Evolutionary conservation across 106 monocot species (phyloP).

Genomic region (Acanthochlamys bracteata): DNA sequence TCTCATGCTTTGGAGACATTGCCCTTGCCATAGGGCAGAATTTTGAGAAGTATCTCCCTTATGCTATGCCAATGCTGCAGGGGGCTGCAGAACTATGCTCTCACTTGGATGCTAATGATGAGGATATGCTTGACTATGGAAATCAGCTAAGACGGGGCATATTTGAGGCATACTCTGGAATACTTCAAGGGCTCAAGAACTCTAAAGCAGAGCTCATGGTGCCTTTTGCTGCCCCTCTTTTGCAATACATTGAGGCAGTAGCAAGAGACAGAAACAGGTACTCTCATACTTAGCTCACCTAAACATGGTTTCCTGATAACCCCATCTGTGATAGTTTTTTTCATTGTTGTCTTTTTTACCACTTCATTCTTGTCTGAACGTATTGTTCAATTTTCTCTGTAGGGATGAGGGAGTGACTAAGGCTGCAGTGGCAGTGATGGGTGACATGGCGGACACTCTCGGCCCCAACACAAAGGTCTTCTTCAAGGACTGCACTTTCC

Average conservation of each 20-base stretch:
- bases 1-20: constrained; percentile 86
- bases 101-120: constrained; percentile 35
- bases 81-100: constrained; percentile 52
- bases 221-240: constrained; percentile 50
- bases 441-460: constrained; percentile 65
- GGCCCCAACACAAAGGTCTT: constrained; percentile 43
- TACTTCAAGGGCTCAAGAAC: constrained; percentile 84
- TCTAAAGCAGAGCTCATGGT: constrained; percentile 65
- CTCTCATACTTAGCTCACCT: neutral
- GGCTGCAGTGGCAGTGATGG: constrained; percentile 57
- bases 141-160: constrained; percentile 82
- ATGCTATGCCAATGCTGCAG: constrained; percentile 73
- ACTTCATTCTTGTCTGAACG: neutral
- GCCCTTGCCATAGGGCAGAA: constrained; percentile 71
- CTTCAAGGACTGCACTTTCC: constrained; percentile 42
- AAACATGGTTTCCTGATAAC: neutral
- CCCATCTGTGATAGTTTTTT: neutral
- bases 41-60: constrained; percentile 73
- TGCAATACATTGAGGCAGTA: constrained; percentile 65
- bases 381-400: neutral
- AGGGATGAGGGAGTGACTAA: constrained; percentile 67
- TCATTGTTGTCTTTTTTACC: neutral
- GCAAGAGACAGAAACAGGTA: constrained; percentile 53
- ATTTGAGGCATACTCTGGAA: constrained; percentile 91
- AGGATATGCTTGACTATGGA: constrained; percentile 75